Evolutionary conservation across 2,329 filamentous ascomycete genomes (phyloP).

Genomic region (Fusarium redolens): DNA sequence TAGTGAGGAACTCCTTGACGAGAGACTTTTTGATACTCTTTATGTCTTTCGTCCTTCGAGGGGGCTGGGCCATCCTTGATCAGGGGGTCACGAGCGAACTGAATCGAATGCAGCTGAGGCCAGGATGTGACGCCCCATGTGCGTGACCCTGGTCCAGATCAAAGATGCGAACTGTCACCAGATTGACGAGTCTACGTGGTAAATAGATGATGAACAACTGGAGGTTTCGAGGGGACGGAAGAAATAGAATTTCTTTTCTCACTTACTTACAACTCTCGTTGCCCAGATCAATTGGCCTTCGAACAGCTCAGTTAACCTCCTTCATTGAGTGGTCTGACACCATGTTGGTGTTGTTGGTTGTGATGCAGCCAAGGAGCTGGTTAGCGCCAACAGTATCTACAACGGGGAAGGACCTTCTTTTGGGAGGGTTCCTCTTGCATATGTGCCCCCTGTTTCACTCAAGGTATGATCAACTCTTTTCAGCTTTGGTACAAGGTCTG

Average conservation of each 20-base stretch:
- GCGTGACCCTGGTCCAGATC: neutral
- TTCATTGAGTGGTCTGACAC: neutral
- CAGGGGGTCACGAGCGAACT: neutral
- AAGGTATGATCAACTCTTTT: neutral
- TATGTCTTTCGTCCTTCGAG: neutral
- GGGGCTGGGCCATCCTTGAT: slow-evolving; percentile 2
- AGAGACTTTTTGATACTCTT: neutral
- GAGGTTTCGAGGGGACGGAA: neutral
- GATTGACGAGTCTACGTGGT: neutral
- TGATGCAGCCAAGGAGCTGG: neutral
- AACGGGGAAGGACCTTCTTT: neutral
- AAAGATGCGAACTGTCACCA: neutral
- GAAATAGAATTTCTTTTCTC: no score
- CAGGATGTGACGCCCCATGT: neutral
- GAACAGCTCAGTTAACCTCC: neutral
- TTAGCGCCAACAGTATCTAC: slow-evolving; percentile 36
- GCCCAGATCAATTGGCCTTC: neutral
- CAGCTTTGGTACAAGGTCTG: neutral
- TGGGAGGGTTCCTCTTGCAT: neutral
- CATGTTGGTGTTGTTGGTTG: slow-evolving; percentile 17
- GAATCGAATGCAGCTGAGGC: slow-evolving; percentile 14
- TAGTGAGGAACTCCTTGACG: neutral
- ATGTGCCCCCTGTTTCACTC: neutral
- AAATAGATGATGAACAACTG: no score
- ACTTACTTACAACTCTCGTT: neutral